Evolutionary conservation across 78 protist species (phyloP).

Genomic region (Chrysochromulina parva): DNA sequence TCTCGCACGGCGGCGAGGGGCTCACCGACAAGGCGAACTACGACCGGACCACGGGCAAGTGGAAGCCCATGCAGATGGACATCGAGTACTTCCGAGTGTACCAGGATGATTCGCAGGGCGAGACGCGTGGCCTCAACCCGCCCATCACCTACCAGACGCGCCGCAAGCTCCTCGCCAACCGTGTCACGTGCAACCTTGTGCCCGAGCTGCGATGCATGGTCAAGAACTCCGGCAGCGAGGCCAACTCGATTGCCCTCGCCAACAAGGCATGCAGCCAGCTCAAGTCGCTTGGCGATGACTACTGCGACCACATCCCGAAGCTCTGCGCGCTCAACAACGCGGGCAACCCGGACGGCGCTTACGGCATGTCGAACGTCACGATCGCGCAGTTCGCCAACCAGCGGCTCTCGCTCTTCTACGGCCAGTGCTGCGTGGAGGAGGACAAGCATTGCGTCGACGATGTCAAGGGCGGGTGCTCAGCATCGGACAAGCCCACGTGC

Average conservation of each 20-base stretch:
- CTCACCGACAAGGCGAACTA: neutral
- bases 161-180: slow-evolving; percentile 9
- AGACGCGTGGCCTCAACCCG: slow-evolving; percentile 10
- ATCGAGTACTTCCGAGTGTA: neutral
- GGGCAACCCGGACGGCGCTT: neutral
- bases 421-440: too few relatives aligned
- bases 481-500: too few relatives aligned
- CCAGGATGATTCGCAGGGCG: slow-evolving; percentile 10
- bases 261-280: neutral
- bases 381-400: neutral
- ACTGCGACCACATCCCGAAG: neutral
- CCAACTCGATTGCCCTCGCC: neutral
- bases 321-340: slow-evolving; percentile 7
- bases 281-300: neutral
- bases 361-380: neutral
- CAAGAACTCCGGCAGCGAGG: neutral
- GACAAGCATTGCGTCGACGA: too few relatives aligned
- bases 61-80: neutral
- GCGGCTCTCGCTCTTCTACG: too few relatives aligned
- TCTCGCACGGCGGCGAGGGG: neutral
- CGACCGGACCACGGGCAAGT: neutral
- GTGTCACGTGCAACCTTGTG: neutral
- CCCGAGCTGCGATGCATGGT: slow-evolving; percentile 12
- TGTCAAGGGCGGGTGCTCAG: too few relatives aligned
- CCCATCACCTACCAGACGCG: slow-evolving; percentile 18